phyloP scores from a whole-genome alignment of 768 basidiomycete genomes.

The Trichaptum fuscoviolaceum region DNA sequence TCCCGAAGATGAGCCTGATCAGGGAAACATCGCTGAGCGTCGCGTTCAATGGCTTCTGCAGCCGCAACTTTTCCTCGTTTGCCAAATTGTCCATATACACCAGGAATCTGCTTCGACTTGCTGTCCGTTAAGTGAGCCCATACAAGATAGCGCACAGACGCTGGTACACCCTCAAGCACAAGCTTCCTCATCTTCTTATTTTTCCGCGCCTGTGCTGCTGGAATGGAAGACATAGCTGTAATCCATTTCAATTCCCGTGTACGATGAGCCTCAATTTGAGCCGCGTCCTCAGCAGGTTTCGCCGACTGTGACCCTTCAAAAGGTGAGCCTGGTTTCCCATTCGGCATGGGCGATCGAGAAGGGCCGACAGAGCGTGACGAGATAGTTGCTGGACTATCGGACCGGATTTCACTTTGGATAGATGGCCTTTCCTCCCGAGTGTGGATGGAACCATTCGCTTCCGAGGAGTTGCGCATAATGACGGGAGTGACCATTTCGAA shows the following conservation, averaged over 20 bases:
- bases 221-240: conserved; percentile 47
- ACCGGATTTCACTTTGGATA: conserved; percentile 28
- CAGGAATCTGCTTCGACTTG: conserved; percentile 61
- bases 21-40: conserved; percentile 48
- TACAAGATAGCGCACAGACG: conserved; percentile 77
- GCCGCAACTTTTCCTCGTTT: conserved; percentile 47
- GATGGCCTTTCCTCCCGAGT: conserved; percentile 23
- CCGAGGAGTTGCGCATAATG: conserved; percentile 35
- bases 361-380: conserved; percentile 25
- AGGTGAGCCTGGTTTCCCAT: neutral
- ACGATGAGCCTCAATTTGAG: conserved; percentile 53
- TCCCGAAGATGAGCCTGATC: conserved; percentile 56
- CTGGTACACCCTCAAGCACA: conserved; percentile 70
- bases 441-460: conserved; percentile 47
- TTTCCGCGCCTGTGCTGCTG: conserved; percentile 63
- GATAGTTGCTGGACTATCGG: conserved; percentile 39
- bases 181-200: conserved; percentile 76
- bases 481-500: conserved; percentile 71
- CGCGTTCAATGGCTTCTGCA: conserved; percentile 51
- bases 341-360: conserved; percentile 13
- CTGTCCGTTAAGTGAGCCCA: conserved; percentile 81
- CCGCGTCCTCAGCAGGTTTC: conserved; percentile 7
- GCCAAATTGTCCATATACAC: conserved; percentile 62
- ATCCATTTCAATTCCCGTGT: conserved; percentile 78
- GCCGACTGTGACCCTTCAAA: neutral